Conservation (phyloP, 1,284 basidiomycete species). For the Kalmanozyma brasiliensis region DNA sequence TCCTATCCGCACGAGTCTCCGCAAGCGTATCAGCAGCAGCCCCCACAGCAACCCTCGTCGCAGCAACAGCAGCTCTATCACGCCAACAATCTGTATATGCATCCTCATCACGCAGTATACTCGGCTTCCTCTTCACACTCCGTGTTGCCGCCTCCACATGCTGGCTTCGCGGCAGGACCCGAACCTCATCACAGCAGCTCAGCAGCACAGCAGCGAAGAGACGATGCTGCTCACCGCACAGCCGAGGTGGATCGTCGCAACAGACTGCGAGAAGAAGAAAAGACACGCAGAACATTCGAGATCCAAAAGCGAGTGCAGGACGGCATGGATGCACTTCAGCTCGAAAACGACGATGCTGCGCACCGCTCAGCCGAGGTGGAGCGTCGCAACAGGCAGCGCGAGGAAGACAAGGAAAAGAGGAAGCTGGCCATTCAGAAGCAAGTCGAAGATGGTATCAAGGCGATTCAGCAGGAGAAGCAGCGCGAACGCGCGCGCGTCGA, state of each 20-base stretch:
- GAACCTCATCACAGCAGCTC: background rate
- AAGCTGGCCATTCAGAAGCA: constrained; percentile 20
- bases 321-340: constrained; percentile 20
- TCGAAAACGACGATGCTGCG: constrained; percentile 21
- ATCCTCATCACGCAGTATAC: background rate
- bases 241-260: constrained; percentile 39
- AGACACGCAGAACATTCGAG: constrained; percentile 14
- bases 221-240: constrained; percentile 16
- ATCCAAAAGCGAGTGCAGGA: constrained; percentile 29
- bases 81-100: background rate
- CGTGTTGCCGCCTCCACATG: background rate
- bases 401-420: constrained; percentile 21
- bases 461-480: constrained; percentile 21
- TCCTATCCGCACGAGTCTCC: background rate
- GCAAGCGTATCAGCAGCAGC: background rate
- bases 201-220: background rate
- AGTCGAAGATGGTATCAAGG: constrained; percentile 26
- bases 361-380: constrained; percentile 21
- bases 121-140: too few relatives aligned
- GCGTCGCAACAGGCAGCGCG: constrained; percentile 29
- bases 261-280: constrained; percentile 21
- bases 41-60: too few relatives aligned
- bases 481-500: constrained; percentile 14
- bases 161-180: background rate
- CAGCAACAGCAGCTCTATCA: background rate